A percentile compares a stretch with the other conserved stretches of the same genome.
phyloP scores from a whole-genome alignment of 2,329 filamentous ascomycete species.

The Arthroderma sp. region DNA sequence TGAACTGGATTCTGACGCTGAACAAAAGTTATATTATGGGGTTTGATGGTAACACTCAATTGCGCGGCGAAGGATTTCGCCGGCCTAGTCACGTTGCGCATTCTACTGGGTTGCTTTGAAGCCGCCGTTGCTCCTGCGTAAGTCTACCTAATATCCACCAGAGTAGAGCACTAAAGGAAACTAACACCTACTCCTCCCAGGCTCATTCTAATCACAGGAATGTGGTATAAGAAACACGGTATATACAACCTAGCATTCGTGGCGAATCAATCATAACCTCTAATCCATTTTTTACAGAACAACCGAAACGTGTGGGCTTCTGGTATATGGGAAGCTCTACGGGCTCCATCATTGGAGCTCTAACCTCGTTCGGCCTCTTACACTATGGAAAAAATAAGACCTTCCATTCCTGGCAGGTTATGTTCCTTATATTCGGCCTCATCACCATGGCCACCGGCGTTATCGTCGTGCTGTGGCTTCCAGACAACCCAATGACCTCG shows the following conservation, averaged over 20 bases:
- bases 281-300: not conserved
- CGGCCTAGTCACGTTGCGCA: slow-evolving; percentile 47
- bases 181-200: not conserved
- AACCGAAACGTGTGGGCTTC: slow-evolving; percentile 1
- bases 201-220: not conserved
- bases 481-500: slow-evolving; percentile 58
- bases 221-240: slow-evolving; percentile 4
- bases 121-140: slow-evolving; percentile 25
- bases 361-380: slow-evolving; percentile 43
- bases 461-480: slow-evolving; percentile 51
- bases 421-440: slow-evolving; percentile 54
- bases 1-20: not conserved
- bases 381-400: slow-evolving; percentile 13
- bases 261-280: not conserved
- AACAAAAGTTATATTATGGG: slow-evolving; percentile 47
- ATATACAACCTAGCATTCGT: not conserved
- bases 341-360: slow-evolving; percentile 59
- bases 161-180: not conserved
- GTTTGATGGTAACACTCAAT: slow-evolving; percentile 45
- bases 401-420: slow-evolving; percentile 53
- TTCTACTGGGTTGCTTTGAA: slow-evolving; percentile 58
- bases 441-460: slow-evolving; percentile 51
- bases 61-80: slow-evolving; percentile 49
- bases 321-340: slow-evolving; percentile 63
- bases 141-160: not conserved